Conservation (phyloP, 257 asterid genomes). For the Leonotis leonurus region DNA sequence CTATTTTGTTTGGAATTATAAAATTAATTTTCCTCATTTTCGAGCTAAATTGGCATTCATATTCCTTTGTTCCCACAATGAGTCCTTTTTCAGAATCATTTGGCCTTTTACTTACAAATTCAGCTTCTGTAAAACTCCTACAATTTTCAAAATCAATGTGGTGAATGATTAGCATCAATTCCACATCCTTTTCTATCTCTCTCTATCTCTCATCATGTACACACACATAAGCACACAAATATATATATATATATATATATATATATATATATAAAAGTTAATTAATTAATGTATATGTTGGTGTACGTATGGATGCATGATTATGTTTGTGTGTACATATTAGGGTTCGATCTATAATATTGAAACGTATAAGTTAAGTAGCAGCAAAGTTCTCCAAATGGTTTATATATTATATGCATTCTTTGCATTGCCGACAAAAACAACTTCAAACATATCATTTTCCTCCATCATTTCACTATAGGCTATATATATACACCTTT, state of each 20-base stretch:
- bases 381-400: not conserved
- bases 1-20: too few species aligned
- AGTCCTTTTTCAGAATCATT: conserved; percentile 51
- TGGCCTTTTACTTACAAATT: conserved; percentile 57
- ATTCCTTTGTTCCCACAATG: conserved; percentile 2
- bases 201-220: conserved; percentile 1
- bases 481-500: too few species aligned
- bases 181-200: conserved; percentile 25
- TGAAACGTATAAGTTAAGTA: conserved; percentile 17
- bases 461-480: not conserved
- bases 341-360: not conserved
- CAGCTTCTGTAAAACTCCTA: conserved; percentile 60
- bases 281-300: not conserved
- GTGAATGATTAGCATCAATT: conserved; percentile 62
- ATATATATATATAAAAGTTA: too few species aligned
- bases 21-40: too few species aligned
- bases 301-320: conserved; percentile 24
- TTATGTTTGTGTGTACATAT: not conserved
- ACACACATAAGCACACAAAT: too few species aligned
- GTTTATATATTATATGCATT: not conserved
- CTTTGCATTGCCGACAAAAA: conserved; percentile 11
- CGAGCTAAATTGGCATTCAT: too few species aligned
- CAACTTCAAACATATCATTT: not conserved
- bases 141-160: conserved; percentile 46
- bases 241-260: too few species aligned